A percentile compares a stretch with the other conserved stretches of the same genome.
These are phyloP conservation scores for Lobulomyces angularis DNA, from an alignment of 192 early-diverging fungal genomes.

Conservation along the genomic window DNA sequence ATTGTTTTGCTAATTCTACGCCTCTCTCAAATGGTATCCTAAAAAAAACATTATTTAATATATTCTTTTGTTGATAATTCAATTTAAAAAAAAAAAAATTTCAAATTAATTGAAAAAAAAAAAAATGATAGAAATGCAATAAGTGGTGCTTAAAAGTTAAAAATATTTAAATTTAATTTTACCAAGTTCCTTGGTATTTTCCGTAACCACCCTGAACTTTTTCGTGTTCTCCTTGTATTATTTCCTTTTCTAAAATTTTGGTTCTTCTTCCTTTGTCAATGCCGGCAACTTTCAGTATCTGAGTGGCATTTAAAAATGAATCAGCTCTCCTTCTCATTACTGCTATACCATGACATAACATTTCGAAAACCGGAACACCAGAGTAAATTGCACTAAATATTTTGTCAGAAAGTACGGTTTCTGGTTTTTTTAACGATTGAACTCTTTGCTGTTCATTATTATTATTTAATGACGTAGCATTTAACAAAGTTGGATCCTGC, in stretches of 20 bases:
- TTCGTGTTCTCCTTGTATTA: conserved; percentile 76
- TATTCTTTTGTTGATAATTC: conserved; percentile 24
- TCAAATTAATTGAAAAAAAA: neutral
- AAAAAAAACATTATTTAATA: too few species aligned
- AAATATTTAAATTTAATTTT: conserved; percentile 5
- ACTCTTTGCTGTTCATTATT: neutral
- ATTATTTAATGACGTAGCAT: neutral
- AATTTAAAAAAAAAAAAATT: conserved; percentile 6
- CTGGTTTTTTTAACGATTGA: neutral
- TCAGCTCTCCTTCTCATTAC: conserved; percentile 70
- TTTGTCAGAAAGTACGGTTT: neutral
- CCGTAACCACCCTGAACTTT: conserved; percentile 98
- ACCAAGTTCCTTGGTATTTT: conserved; percentile 91
- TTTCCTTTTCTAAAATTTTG: conserved; percentile 85
- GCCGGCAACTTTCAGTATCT: conserved; percentile 92
- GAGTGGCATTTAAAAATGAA: conserved; percentile 91
- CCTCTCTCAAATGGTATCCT: conserved; percentile 83
- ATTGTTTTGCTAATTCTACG: conserved; percentile 66
- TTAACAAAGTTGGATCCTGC: neutral
- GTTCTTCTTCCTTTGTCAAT: conserved; percentile 88
- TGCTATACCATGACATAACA: conserved; percentile 60
- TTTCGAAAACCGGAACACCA: conserved; percentile 89
- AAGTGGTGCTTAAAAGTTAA: neutral
- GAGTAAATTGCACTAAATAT: conserved; percentile 89
- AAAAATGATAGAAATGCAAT: conserved; percentile 11